phyloP scores from a whole-genome alignment of 2,329 filamentous ascomycete species.

The Trichoderma gracile region DNA sequence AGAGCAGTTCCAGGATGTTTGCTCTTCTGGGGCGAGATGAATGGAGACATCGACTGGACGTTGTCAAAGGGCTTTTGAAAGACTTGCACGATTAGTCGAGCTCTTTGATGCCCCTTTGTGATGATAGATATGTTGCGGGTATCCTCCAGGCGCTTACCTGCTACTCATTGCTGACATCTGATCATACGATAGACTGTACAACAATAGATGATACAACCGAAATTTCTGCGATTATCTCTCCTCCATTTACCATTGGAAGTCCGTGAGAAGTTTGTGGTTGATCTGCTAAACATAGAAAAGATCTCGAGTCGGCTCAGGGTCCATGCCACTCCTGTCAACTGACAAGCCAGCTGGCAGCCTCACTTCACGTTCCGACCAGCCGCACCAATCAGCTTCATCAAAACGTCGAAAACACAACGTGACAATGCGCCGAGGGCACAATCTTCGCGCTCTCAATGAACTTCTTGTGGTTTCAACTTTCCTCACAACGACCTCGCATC shows the following conservation, averaged over 20 bases:
- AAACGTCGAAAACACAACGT: neutral
- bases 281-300: no score
- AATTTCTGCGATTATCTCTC: neutral
- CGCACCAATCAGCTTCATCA: neutral
- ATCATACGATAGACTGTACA: neutral
- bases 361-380: neutral
- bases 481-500: neutral
- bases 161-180: neutral
- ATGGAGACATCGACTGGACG: slow-evolving; percentile 35
- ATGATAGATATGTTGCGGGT: neutral
- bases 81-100: slow-evolving; percentile 17
- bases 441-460: neutral
- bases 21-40: slow-evolving; percentile 41
- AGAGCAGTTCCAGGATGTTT: slow-evolving; percentile 37
- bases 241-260: neutral
- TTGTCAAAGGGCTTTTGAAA: slow-evolving; percentile 31
- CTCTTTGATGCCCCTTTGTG: neutral
- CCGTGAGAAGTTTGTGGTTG: neutral
- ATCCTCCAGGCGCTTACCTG: neutral
- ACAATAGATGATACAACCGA: neutral
- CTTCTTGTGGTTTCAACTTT: neutral
- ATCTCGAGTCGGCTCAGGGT: neutral
- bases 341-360: neutral
- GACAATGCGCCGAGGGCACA: neutral
- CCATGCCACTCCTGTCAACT: neutral